Base-by-base conservation (phyloP, 306 rosid genomes). In the Fragaria nilgerrensis region DNA sequence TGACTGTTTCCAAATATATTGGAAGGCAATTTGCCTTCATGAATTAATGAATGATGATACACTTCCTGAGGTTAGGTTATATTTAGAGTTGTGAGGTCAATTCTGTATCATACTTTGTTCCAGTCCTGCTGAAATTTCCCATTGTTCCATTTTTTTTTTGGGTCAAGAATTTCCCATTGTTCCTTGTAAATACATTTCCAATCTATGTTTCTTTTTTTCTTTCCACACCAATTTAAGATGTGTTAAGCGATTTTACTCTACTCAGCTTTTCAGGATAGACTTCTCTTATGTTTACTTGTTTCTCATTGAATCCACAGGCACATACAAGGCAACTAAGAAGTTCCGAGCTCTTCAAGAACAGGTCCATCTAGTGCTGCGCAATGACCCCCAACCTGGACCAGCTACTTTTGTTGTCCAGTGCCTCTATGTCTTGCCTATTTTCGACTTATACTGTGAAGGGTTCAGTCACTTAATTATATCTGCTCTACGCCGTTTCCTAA, bases 331-430 rank as follows among this genome's bases (percentile, higher is more conserved):
- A 36, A 87, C 96, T 22, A 85, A 81, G 81, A 96, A 91, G 88
- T 96, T 96, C 83, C 94, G 89, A 80, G 90, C 85, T 44, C 98
- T 96, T 91, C 98, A 96, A 78, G 84, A 92, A 32, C 96, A 89
- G 77, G 87, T 96, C 16, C 81, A 55, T 86, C 89, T 88, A 73
- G 98, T 82, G 77, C 93, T 96, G 47, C 90, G 85, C 44, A 95
- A 92, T 80, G 85, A 79, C 79, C 99, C 98, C 73, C 89, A 84
- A 79, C 92, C 90, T 75, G 99, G 96, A 80, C 98, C 99, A 56
- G 88, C 90, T 77, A 80, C 92, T 71, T 96, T 92, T 86, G 82
- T 87, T 84, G 82, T 88, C 75, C 97, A 83, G 66, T 92, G 99
- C 84, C 86, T 92, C 74, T 91, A 87, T 72, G 87, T 87, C 77